These are phyloP conservation scores for Mesembryanthemum crystallinum DNA, from an alignment of 148 eudicot genomes.

Conservation along the genomic window DNA sequence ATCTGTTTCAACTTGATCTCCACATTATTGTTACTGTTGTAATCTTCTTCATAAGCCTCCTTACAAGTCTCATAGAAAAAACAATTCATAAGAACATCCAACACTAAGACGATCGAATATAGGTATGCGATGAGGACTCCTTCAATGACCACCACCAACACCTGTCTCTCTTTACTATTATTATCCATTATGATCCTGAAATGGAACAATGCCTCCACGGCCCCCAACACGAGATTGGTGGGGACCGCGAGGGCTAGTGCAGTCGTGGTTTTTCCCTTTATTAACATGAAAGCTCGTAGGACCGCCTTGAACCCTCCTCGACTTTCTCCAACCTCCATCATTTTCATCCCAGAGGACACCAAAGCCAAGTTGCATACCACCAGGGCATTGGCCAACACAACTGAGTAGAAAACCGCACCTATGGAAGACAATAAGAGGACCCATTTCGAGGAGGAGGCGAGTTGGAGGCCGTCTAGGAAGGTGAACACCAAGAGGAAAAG, in stretches of 20 bases:
- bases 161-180: not conserved
- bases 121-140: conserved; percentile 60
- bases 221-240: conserved; percentile 52
- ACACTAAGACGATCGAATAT: conserved; percentile 50
- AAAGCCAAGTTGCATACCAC: conserved; percentile 51
- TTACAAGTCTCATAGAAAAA: conserved; percentile 54
- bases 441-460: conserved; percentile 33
- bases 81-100: conserved; percentile 53
- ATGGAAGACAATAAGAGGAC: conserved; percentile 32
- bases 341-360: conserved; percentile 37
- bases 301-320: conserved; percentile 44
- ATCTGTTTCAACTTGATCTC: conserved; percentile 21
- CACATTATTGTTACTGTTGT: not conserved
- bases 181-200: conserved; percentile 42
- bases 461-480: conserved; percentile 27
- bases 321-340: not conserved
- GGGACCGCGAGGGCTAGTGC: conserved; percentile 63
- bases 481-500: conserved; percentile 44
- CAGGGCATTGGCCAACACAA: conserved; percentile 55
- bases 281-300: conserved; percentile 46
- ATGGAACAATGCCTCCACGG: conserved; percentile 64
- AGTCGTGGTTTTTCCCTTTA: conserved; percentile 52
- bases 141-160: conserved; percentile 42
- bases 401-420: conserved; percentile 52
- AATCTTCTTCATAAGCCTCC: conserved; percentile 16